These are phyloP conservation scores for Calonectria henricotiae DNA, from an alignment of 2,329 filamentous ascomycete genomes.

Conservation along the genomic window DNA sequence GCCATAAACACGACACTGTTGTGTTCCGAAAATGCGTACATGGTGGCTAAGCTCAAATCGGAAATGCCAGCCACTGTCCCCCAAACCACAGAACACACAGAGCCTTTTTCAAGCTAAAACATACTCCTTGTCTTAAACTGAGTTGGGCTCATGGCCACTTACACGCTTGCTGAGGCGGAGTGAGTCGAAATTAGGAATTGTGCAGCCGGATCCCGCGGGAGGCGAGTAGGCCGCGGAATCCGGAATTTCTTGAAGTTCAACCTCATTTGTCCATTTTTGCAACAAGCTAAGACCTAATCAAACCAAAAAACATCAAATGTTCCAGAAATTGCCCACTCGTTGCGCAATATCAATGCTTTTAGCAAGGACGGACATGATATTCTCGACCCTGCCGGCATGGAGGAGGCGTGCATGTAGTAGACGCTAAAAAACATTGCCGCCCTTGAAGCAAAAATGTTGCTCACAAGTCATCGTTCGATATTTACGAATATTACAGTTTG, in stretches of 20 bases:
- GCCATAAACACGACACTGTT: too few relatives aligned
- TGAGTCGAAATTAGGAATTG: too few relatives aligned
- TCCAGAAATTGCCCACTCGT: background rate
- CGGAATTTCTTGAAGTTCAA: background rate
- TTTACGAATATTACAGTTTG: conserved; percentile 13
- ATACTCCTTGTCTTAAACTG: too few relatives aligned
- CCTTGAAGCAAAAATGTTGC: background rate
- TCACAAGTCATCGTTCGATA: background rate
- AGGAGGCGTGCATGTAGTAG: conserved; percentile 1
- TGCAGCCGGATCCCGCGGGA: conserved; percentile 1
- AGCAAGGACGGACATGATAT: background rate
- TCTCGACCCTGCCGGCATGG: background rate
- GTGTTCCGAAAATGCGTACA: too few relatives aligned
- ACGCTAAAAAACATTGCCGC: background rate
- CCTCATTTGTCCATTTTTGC: background rate
- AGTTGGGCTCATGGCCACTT: background rate
- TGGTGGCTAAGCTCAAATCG: too few relatives aligned
- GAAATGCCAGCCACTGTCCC: too few relatives aligned
- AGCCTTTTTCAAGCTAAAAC: background rate
- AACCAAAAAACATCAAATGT: background rate
- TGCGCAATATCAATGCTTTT: background rate
- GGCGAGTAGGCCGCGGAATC: background rate
- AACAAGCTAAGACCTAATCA: background rate
- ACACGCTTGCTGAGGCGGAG: background rate
- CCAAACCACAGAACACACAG: too few relatives aligned